A percentile compares a stretch with the other conserved stretches of the same genome.
Evolutionary conservation across 495 filamentous ascomycete species (phyloP).

Genomic region (Penicillium dipodomyicola): DNA sequence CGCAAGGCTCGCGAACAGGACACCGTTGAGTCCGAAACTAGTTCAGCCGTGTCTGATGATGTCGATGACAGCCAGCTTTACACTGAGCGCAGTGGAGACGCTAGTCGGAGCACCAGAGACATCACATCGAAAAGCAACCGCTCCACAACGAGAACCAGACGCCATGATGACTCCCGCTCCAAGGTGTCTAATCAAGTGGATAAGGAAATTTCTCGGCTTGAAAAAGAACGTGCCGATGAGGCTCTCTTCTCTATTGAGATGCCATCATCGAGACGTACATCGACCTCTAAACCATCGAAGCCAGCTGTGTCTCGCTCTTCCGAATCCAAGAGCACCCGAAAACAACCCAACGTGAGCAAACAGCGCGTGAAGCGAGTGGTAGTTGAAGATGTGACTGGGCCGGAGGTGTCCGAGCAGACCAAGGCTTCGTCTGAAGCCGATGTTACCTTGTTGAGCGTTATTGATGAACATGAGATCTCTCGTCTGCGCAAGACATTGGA

Average conservation of each 20-base stretch:
- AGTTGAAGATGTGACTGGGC: constrained; percentile 39
- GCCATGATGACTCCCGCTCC: constrained; percentile 34
- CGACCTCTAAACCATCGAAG: constrained; percentile 24
- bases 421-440: constrained; percentile 32
- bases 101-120: constrained; percentile 37
- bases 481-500: constrained; percentile 50
- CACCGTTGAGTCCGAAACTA: constrained; percentile 32
- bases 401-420: constrained; percentile 37
- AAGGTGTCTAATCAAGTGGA: constrained; percentile 43
- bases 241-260: constrained; percentile 45
- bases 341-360: constrained; percentile 44
- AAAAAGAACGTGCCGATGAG: constrained; percentile 47
- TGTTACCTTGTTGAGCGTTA: constrained; percentile 47
- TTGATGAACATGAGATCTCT: constrained; percentile 50
- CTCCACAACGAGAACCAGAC: constrained; percentile 30
- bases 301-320: constrained; percentile 19
- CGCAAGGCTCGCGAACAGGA: constrained; percentile 33
- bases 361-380: constrained; percentile 47
- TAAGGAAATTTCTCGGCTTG: constrained; percentile 43
- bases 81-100: constrained; percentile 35
- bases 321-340: constrained; percentile 23
- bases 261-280: constrained; percentile 27
- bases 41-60: constrained; percentile 26
- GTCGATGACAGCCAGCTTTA: constrained; percentile 35
- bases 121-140: constrained; percentile 35